Evolutionary conservation across 2,329 filamentous ascomycete genomes (phyloP).

Genomic region (Cladosporium sp.): DNA sequence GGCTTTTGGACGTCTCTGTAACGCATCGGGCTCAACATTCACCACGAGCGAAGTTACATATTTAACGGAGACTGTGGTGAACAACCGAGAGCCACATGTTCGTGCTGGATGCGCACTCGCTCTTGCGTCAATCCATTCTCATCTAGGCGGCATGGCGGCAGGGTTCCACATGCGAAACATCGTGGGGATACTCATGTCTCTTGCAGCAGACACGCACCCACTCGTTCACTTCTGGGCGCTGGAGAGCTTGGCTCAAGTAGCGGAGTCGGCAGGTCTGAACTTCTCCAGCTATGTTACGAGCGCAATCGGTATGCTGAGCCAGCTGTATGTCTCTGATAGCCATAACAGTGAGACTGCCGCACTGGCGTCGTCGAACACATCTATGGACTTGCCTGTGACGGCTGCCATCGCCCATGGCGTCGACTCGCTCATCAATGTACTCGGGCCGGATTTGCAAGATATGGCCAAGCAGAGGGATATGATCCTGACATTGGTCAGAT

Average conservation of each 20-base stretch:
- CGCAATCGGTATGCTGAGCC: slow-evolving; percentile 86
- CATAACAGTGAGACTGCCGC: slow-evolving; percentile 80
- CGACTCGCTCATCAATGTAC: slow-evolving; percentile 92
- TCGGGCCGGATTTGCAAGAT: slow-evolving; percentile 92
- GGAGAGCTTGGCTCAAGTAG: slow-evolving; percentile 76
- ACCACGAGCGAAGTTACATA: slow-evolving; percentile 87
- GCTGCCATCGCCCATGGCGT: slow-evolving; percentile 81
- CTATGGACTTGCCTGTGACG: slow-evolving; percentile 75
- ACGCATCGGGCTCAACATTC: slow-evolving; percentile 74
- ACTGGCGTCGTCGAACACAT: slow-evolving; percentile 80
- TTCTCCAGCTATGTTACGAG: slow-evolving; percentile 88
- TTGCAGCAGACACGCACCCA: slow-evolving; percentile 91
- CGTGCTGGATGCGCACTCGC: slow-evolving; percentile 92
- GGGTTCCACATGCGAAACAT: slow-evolving; percentile 96
- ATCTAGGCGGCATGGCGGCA: slow-evolving; percentile 95
- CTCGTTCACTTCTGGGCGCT: slow-evolving; percentile 95
- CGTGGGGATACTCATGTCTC: slow-evolving; percentile 93
- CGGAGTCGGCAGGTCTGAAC: slow-evolving; percentile 85
- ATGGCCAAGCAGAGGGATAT: slow-evolving; percentile 85
- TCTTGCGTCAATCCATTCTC: slow-evolving; percentile 85
- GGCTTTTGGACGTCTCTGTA: slow-evolving; percentile 80
- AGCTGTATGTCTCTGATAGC: slow-evolving; percentile 84
- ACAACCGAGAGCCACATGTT: slow-evolving; percentile 86
- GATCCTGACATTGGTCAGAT: slow-evolving; percentile 76
- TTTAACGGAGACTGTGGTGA: slow-evolving; percentile 87